These are phyloP conservation scores for Trichosanthes cucumerina DNA, from an alignment of 306 rosid species.

Conservation along the genomic window DNA sequence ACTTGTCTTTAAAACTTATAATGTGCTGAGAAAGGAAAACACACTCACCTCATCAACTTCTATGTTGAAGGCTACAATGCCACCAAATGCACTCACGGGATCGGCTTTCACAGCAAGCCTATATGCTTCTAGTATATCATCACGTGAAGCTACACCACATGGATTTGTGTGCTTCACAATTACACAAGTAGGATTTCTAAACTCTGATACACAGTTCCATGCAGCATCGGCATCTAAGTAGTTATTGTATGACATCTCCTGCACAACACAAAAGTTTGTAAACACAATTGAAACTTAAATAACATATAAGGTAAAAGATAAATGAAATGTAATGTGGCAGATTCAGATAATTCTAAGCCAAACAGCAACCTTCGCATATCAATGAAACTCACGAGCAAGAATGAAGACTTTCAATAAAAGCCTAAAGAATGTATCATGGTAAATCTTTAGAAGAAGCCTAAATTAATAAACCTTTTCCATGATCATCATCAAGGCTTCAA, in stretches of 20 bases:
- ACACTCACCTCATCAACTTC: slow-evolving; percentile 78
- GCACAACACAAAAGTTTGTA: slow-evolving; percentile 17
- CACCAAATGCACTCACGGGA: slow-evolving; percentile 98
- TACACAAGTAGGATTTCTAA: slow-evolving; percentile 68
- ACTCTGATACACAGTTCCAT: slow-evolving; percentile 91
- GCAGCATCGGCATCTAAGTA: slow-evolving; percentile 95
- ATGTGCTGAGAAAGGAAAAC: not conserved
- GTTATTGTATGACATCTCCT: slow-evolving; percentile 94
- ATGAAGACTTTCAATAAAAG: not conserved
- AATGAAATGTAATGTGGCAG: not conserved
- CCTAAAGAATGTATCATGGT: not conserved
- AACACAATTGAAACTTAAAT: not conserved
- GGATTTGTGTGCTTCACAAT: slow-evolving; percentile 93
- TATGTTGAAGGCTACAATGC: slow-evolving; percentile 81
- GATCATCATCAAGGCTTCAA: not conserved
- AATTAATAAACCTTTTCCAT: not conserved
- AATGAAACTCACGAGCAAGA: not conserved
- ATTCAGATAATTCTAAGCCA: not conserved
- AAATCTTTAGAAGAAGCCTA: not conserved
- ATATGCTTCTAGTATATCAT: slow-evolving; percentile 82
- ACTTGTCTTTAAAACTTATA: not conserved
- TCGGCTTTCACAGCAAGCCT: slow-evolving; percentile 83
- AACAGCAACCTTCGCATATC: not conserved
- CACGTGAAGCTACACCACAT: slow-evolving; percentile 90
- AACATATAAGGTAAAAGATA: not conserved